Conservation (phyloP, 306 rosid species). For the Acacia acuminata region DNA sequence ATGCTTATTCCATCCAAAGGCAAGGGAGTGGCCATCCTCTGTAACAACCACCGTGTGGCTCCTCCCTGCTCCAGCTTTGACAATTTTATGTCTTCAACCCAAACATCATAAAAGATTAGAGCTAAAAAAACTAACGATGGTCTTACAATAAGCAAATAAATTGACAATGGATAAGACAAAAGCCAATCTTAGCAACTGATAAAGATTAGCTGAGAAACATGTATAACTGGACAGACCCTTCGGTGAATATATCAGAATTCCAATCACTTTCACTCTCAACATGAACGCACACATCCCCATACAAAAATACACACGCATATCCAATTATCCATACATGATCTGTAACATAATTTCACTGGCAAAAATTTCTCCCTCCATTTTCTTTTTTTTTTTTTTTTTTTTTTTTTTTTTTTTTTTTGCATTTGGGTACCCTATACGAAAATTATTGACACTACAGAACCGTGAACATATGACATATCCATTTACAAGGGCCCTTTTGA, state of each 20-base stretch:
- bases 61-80: conserved; percentile 86
- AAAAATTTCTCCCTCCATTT: background rate
- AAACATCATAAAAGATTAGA: conserved; percentile 30
- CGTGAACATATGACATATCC: background rate
- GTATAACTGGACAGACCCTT: background rate
- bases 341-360: background rate
- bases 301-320: background rate
- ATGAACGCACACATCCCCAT: background rate
- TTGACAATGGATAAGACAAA: background rate
- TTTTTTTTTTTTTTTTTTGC: background rate
- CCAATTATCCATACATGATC: background rate
- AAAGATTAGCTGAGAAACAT: background rate
- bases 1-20: conserved; percentile 99
- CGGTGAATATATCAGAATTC: background rate
- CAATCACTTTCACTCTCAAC: background rate
- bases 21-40: conserved; percentile 76
- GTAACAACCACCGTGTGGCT: conserved; percentile 84
- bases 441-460: background rate
- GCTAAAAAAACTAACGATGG: conserved; percentile 6
- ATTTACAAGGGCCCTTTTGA: background rate
- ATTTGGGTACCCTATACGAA: background rate
- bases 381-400: background rate
- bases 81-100: conserved; percentile 64
- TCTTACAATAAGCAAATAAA: background rate
- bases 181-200: background rate